Conservation (phyloP, 2,329 filamentous ascomycete genomes). For the Pseudocercospora fijiensis region DNA sequence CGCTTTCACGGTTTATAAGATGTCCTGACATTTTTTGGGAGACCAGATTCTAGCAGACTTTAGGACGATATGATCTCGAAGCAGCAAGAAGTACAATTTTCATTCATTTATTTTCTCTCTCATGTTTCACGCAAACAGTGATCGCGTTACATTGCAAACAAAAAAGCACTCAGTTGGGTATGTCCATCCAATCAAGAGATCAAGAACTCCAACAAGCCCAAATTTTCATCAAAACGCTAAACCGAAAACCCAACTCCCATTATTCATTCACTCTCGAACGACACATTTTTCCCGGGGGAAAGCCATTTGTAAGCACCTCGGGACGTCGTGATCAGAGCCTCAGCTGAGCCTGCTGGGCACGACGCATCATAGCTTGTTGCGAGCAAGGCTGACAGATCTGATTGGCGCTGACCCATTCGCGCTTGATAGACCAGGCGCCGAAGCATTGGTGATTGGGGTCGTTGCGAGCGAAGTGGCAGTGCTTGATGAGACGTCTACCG, state of each 20-base stretch:
- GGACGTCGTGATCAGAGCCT: constrained; percentile 9
- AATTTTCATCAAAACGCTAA: constrained; percentile 4
- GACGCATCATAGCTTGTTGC: constrained; percentile 29
- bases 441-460: constrained; percentile 68
- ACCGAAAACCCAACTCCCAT: not conserved
- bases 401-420: constrained; percentile 58
- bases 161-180: constrained; percentile 36
- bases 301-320: too few relatives aligned
- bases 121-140: not conserved
- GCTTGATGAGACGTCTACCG: constrained; percentile 59
- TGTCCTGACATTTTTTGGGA: not conserved
- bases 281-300: not conserved
- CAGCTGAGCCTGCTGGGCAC: constrained; percentile 31
- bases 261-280: not conserved
- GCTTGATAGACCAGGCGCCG: constrained; percentile 62
- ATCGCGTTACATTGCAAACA: constrained; percentile 6
- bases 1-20: not conserved
- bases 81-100: not conserved
- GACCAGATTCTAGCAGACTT: not conserved
- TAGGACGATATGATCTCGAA: not conserved
- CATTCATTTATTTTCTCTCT: not conserved
- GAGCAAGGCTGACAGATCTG: constrained; percentile 51
- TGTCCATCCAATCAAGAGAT: constrained; percentile 20
- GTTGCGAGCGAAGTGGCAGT: constrained; percentile 75
- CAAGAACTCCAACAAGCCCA: constrained; percentile 13